Evolutionary conservation across 495 filamentous ascomycete genomes (phyloP).

Genomic region (Hypoxylon lienhwacheense): DNA sequence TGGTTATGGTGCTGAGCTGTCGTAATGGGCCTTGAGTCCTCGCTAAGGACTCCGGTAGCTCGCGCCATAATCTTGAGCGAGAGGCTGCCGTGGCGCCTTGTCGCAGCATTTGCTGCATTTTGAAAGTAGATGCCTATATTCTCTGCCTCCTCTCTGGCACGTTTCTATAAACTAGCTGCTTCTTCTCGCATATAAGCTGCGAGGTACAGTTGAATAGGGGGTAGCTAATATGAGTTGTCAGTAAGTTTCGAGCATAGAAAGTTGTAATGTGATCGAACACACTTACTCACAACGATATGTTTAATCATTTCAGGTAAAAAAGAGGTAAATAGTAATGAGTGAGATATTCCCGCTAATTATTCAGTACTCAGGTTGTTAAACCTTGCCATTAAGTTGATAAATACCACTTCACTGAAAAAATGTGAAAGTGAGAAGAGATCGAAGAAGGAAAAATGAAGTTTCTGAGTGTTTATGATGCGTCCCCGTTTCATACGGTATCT

Average conservation of each 20-base stretch:
- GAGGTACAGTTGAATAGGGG: background rate
- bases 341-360: no score
- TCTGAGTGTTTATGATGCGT: no score
- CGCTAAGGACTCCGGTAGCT: background rate
- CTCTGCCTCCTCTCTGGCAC: background rate
- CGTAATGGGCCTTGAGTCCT: background rate
- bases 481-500: no score
- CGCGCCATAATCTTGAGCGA: constrained; percentile 3
- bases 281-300: background rate
- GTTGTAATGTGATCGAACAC: background rate
- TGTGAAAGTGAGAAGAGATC: no score
- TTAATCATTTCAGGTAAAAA: no score
- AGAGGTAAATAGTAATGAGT: no score
- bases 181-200: background rate
- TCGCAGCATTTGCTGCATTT: constrained; percentile 12
- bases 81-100: background rate
- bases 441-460: no score
- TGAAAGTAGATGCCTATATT: background rate
- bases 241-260: background rate
- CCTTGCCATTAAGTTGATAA: no score
- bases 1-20: background rate
- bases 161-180: background rate
- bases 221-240: background rate
- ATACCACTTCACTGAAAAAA: no score
- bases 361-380: no score